phyloP scores from a whole-genome alignment of 2,329 filamentous ascomycete species.

The Clonostachys rhizophaga region DNA sequence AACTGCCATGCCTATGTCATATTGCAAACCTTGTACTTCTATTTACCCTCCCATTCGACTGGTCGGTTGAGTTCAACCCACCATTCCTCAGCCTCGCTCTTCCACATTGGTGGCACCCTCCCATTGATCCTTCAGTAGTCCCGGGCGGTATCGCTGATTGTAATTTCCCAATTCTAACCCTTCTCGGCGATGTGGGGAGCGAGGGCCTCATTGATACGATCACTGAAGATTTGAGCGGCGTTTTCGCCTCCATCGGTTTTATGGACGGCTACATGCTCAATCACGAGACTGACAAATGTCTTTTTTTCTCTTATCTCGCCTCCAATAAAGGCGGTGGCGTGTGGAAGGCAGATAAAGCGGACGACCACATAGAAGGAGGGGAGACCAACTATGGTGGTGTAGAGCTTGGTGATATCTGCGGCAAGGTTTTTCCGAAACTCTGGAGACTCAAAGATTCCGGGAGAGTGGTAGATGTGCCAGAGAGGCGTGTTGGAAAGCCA shows the following conservation, averaged over 20 bases:
- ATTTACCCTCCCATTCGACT: background rate
- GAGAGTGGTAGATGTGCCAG: constrained; percentile 33
- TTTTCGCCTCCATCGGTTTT: constrained; percentile 14
- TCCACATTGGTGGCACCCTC: constrained; percentile 23
- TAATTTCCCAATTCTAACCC: constrained; percentile 37
- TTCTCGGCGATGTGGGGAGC: constrained; percentile 32
- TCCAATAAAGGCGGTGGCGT: constrained; percentile 13
- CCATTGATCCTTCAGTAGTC: constrained; percentile 37
- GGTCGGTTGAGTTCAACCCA: constrained; percentile 14
- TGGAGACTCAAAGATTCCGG: constrained; percentile 18
- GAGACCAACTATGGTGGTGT: constrained; percentile 14
- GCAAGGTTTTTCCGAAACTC: constrained; percentile 20
- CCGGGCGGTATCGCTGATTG: constrained; percentile 31
- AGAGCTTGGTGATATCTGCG: constrained; percentile 22
- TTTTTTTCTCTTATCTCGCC: background rate
- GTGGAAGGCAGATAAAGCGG: constrained; percentile 23
- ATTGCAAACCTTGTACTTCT: too few species aligned
- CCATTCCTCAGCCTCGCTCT: constrained; percentile 24
- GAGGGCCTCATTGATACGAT: constrained; percentile 18
- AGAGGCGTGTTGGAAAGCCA: constrained; percentile 26
- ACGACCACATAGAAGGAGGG: constrained; percentile 36
- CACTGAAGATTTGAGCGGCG: constrained; percentile 5
- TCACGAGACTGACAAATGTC: constrained; percentile 26
- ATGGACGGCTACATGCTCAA: constrained; percentile 13
- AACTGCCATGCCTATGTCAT: too few species aligned